Percentiles rank a stretch among this genome's conserved stretches.
Conservation (phyloP, 352 stramenopile genomes). For the Globisporangium spinosum region DNA sequence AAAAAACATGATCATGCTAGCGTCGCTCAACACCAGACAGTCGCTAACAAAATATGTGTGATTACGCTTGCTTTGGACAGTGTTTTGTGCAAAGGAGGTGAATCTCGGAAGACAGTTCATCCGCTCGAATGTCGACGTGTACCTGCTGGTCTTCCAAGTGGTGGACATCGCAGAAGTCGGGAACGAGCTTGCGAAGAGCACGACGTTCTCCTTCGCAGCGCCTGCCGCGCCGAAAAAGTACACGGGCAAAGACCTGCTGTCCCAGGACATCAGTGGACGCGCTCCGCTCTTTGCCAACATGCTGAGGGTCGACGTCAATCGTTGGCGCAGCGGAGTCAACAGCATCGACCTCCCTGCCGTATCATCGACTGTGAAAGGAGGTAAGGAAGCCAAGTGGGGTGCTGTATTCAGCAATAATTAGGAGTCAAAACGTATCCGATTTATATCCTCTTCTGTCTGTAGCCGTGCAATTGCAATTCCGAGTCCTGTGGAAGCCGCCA, state of each 20-base stretch:
- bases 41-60: slow-evolving; percentile 4
- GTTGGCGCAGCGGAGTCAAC: slow-evolving; percentile 44
- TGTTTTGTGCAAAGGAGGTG: slow-evolving; percentile 61
- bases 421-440: background rate
- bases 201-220: slow-evolving; percentile 37
- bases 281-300: slow-evolving; percentile 62
- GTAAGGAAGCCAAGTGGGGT: slow-evolving; percentile 23
- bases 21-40: background rate
- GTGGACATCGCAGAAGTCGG: slow-evolving; percentile 53
- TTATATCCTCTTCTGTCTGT: background rate
- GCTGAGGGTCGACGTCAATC: slow-evolving; percentile 43
- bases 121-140: slow-evolving; percentile 37
- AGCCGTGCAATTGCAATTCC: slow-evolving; percentile 25
- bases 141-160: slow-evolving; percentile 56
- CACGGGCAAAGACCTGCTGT: slow-evolving; percentile 47
- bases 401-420: background rate
- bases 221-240: slow-evolving; percentile 20
- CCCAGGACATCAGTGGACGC: slow-evolving; percentile 24
- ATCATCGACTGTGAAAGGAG: slow-evolving; percentile 38
- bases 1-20: background rate
- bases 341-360: slow-evolving; percentile 53
- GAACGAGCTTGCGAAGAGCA: slow-evolving; percentile 31
- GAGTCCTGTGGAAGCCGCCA: slow-evolving; percentile 16
- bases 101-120: slow-evolving; percentile 44
- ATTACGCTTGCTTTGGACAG: slow-evolving; percentile 14